phyloP scores from a whole-genome alignment of 768 basidiomycete species.

The Nidularia sp. region DNA sequence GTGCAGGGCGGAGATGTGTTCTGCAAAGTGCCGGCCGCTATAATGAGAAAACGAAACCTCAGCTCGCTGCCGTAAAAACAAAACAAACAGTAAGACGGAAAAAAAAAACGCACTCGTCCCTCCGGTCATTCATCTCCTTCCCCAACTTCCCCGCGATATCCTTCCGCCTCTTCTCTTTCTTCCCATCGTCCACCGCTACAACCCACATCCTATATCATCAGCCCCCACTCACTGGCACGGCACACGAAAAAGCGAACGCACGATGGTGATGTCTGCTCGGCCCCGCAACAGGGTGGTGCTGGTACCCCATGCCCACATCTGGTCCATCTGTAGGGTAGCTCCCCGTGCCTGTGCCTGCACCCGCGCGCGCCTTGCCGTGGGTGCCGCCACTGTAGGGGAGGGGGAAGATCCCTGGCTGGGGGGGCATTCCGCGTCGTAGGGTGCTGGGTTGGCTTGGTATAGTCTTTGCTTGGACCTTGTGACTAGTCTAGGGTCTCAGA shows the following conservation, averaged over 20 bases:
- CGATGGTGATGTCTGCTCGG: slow-evolving; percentile 38
- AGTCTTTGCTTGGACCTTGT: neutral
- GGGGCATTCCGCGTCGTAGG: slow-evolving; percentile 42
- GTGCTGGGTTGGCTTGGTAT: neutral
- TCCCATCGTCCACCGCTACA: slow-evolving; percentile 30
- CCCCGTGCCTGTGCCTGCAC: neutral
- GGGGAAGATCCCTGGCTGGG: slow-evolving; percentile 66
- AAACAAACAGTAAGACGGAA: slow-evolving; percentile 5
- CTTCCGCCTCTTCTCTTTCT: slow-evolving; percentile 65
- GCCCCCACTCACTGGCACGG: slow-evolving; percentile 2
- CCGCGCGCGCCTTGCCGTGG: slow-evolving; percentile 11
- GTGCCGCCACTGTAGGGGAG: slow-evolving; percentile 49
- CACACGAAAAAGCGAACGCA: slow-evolving; percentile 14
- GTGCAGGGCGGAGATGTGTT: slow-evolving; percentile 60
- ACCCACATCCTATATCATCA: slow-evolving; percentile 1
- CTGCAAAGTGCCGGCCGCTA: slow-evolving; percentile 60
- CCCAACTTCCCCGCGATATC: slow-evolving; percentile 67
- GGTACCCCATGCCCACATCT: slow-evolving; percentile 24
- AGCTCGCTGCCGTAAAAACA: slow-evolving; percentile 2
- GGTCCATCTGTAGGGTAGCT: slow-evolving; percentile 15
- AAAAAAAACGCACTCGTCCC: slow-evolving; percentile 60
- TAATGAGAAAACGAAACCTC: slow-evolving; percentile 3
- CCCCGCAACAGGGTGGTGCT: slow-evolving; percentile 35
- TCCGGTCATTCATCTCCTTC: slow-evolving; percentile 69
- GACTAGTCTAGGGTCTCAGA: no score